A percentile compares a stretch with the other conserved stretches of the same genome.
These are phyloP conservation scores for Russula sp. DNA, from an alignment of 768 basidiomycete species.

Conservation along the genomic window DNA sequence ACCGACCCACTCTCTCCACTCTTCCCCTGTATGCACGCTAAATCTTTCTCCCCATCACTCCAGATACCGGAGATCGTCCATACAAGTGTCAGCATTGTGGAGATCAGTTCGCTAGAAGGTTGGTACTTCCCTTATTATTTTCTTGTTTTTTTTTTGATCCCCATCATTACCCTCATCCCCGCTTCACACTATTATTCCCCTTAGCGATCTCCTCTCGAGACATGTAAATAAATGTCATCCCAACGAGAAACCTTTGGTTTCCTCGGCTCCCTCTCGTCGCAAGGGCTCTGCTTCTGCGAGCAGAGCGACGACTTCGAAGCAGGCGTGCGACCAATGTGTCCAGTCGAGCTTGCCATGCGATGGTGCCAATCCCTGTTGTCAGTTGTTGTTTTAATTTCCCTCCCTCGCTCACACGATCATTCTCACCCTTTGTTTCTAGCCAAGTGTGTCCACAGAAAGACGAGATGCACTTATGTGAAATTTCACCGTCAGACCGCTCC, in stretches of 20 bases:
- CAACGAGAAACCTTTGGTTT: slow-evolving; percentile 52
- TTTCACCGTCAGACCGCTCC: slow-evolving; percentile 80
- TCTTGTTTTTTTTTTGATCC: neutral
- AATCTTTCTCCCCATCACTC: neutral
- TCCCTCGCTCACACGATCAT: slow-evolving; percentile 10
- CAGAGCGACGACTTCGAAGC: slow-evolving; percentile 71
- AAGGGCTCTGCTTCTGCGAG: slow-evolving; percentile 64
- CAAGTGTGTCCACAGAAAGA: slow-evolving; percentile 68
- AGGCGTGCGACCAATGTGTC: slow-evolving; percentile 83
- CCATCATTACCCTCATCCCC: neutral
- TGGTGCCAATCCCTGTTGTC: slow-evolving; percentile 73
- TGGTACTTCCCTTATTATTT: slow-evolving; percentile 13
- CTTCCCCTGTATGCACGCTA: neutral
- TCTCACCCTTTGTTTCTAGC: slow-evolving; percentile 36
- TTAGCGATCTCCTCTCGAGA: slow-evolving; percentile 75
- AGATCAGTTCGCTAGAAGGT: slow-evolving; percentile 88
- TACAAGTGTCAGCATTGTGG: slow-evolving; percentile 87
- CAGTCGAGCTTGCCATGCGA: slow-evolving; percentile 71
- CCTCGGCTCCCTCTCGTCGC: slow-evolving; percentile 43
- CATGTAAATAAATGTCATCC: slow-evolving; percentile 88
- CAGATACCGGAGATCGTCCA: slow-evolving; percentile 85
- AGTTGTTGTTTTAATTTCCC: slow-evolving; percentile 33
- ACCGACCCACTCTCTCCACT: neutral
- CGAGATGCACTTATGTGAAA: slow-evolving; percentile 73
- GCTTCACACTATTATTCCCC: neutral